Evolutionary conservation across 208 protist species (phyloP).

Genomic region (Crithidia mellificae): DNA sequence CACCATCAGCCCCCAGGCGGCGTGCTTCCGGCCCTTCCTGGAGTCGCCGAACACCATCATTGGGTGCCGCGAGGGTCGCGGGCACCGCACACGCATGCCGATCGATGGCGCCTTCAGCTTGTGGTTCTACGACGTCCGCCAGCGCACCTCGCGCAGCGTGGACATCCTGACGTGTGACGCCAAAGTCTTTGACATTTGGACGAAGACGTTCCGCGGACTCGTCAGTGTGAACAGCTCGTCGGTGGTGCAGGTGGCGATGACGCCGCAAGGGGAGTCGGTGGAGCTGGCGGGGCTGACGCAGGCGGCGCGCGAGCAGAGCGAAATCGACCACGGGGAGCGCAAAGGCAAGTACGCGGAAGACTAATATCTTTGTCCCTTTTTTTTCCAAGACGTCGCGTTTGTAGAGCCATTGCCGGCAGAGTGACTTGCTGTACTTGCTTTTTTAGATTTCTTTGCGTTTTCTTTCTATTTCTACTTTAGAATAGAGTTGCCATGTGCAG

Average conservation of each 20-base stretch:
- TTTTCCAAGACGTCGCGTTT: neutral
- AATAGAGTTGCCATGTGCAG: constrained; percentile 1
- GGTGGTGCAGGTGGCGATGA: constrained; percentile 65
- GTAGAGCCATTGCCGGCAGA: neutral
- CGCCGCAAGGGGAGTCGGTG: constrained; percentile 14
- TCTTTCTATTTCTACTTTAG: neutral
- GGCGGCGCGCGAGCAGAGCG: constrained; percentile 42
- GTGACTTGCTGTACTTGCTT: neutral
- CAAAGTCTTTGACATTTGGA: constrained; percentile 80
- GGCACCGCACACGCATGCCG: constrained; percentile 58
- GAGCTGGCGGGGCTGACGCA: constrained; percentile 36
- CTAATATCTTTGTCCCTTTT: neutral
- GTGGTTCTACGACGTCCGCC: constrained; percentile 63
- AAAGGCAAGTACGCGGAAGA: neutral
- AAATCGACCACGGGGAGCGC: constrained; percentile 16
- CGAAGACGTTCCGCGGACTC: constrained; percentile 65
- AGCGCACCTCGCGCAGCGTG: constrained; percentile 38
- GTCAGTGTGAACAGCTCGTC: constrained; percentile 84
- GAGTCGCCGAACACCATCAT: constrained; percentile 46
- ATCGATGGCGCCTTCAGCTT: constrained; percentile 67
- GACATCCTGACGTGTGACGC: constrained; percentile 72
- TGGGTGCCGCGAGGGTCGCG: constrained; percentile 59
- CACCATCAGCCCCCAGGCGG: constrained; percentile 41
- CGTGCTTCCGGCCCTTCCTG: constrained; percentile 60
- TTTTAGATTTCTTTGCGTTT: constrained; percentile 11